A percentile compares a stretch with the other conserved stretches of the same genome.
These are phyloP conservation scores for Candida rishiriensis DNA, from an alignment of 805 yeast genomes.

Conservation along the genomic window DNA sequence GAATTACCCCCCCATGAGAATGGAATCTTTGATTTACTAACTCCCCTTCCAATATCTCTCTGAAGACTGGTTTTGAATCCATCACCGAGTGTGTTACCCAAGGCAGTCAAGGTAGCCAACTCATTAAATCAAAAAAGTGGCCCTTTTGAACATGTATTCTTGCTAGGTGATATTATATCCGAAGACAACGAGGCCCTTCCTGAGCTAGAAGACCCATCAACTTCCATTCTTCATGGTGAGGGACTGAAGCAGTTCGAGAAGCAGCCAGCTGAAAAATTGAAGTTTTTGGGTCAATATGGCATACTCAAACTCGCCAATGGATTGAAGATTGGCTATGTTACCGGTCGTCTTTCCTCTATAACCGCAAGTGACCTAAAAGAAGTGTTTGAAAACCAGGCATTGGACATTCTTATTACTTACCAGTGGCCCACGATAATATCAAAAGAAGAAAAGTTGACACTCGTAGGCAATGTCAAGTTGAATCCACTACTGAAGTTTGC, in stretches of 20 bases:
- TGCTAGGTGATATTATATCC: slow-evolving; percentile 44
- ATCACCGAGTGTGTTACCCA: slow-evolving; percentile 35
- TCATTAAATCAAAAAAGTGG: slow-evolving; percentile 54
- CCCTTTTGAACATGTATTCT: slow-evolving; percentile 54
- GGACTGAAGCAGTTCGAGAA: slow-evolving; percentile 12
- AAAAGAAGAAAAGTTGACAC: slow-evolving; percentile 34
- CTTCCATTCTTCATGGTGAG: slow-evolving; percentile 24
- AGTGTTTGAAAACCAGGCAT: slow-evolving; percentile 18
- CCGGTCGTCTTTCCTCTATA: slow-evolving; percentile 31
- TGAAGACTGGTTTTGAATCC: slow-evolving; percentile 43
- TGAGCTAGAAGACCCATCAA: slow-evolving; percentile 14
- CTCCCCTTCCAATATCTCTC: too few species aligned
- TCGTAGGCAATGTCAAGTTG: slow-evolving; percentile 41
- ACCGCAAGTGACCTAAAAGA: slow-evolving; percentile 9
- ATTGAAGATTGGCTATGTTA: slow-evolving; percentile 42
- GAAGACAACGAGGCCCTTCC: slow-evolving; percentile 7
- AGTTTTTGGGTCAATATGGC: slow-evolving; percentile 32
- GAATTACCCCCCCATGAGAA: not conserved
- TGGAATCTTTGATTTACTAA: not conserved
- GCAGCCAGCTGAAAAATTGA: slow-evolving; percentile 23
- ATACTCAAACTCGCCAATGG: slow-evolving; percentile 39
- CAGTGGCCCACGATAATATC: slow-evolving; percentile 60
- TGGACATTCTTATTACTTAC: slow-evolving; percentile 54
- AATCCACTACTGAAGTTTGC: slow-evolving; percentile 41
- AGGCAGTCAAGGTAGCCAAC: slow-evolving; percentile 42